Conservation (phyloP, 2,329 filamentous ascomycete genomes). For the Anisogramma anomala region DNA sequence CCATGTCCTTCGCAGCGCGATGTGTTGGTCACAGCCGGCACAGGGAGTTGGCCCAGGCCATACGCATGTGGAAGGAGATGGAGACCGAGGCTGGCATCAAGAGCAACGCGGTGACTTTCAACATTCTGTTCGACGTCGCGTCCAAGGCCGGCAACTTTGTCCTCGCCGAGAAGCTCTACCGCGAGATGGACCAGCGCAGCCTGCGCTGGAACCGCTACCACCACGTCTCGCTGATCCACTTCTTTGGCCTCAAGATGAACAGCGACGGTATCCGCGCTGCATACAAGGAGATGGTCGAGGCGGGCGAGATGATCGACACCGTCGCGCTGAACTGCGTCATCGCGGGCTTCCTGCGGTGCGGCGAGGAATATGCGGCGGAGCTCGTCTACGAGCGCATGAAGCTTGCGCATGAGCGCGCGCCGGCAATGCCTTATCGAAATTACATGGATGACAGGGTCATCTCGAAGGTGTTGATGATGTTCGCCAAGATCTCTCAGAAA, state of each 20-base stretch:
- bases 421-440: conserved; percentile 31
- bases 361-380: conserved; percentile 66
- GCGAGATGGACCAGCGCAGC: conserved; percentile 64
- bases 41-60: conserved; percentile 52
- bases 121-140: conserved; percentile 81
- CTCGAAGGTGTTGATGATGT: conserved; percentile 45
- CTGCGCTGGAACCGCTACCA: conserved; percentile 67
- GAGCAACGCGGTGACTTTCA: conserved; percentile 75
- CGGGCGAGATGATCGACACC: conserved; percentile 80
- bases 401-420: conserved; percentile 33
- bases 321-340: conserved; percentile 80
- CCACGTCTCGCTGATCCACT: conserved; percentile 71
- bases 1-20: conserved; percentile 66
- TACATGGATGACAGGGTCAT: conserved; percentile 38
- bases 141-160: conserved; percentile 74
- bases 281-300: conserved; percentile 72
- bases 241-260: conserved; percentile 64
- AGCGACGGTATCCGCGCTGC: conserved; percentile 61
- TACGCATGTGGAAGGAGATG: conserved; percentile 83
- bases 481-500: conserved; percentile 41
- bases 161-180: conserved; percentile 73
- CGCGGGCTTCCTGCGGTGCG: conserved; percentile 60
- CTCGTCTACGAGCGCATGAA: conserved; percentile 81
- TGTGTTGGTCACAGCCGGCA: conserved; percentile 50
- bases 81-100: conserved; percentile 56